phyloP scores from a whole-genome alignment of 2,329 filamentous ascomycete species.

The Apiospora marii region DNA sequence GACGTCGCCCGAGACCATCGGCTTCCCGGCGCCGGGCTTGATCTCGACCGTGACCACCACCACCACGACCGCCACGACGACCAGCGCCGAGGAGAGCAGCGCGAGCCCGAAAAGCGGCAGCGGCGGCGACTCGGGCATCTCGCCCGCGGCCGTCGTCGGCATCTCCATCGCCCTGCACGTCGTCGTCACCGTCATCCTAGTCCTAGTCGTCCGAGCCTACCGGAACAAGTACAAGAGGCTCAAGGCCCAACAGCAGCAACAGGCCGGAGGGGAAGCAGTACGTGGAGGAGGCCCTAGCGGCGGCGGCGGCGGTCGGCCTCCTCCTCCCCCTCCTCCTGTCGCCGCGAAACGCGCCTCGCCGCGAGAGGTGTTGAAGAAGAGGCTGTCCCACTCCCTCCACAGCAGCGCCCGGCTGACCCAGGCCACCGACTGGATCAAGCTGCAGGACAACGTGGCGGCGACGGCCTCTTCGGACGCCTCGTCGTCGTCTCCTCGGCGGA shows the following conservation, averaged over 20 bases:
- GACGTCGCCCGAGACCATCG: neutral
- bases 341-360: neutral
- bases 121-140: neutral
- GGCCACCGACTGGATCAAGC: neutral
- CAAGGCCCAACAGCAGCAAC: neutral
- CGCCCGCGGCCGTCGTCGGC: neutral
- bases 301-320: neutral
- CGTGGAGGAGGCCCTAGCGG: neutral
- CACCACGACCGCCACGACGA: neutral
- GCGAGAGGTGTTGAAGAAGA: neutral
- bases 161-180: slow-evolving; percentile 1
- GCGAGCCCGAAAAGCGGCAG: no score
- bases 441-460: neutral
- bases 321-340: neutral
- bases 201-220: neutral
- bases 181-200: slow-evolving; percentile 4
- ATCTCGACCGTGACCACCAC: neutral
- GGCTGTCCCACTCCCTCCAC: neutral
- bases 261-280: neutral
- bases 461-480: neutral
- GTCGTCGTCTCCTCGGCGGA: neutral
- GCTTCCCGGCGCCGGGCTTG: neutral
- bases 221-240: neutral
- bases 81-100: no score
- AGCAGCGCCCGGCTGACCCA: neutral